Evolutionary conservation across 2,329 filamentous ascomycete species (phyloP).

Genomic region (Nothopassalora personata): DNA sequence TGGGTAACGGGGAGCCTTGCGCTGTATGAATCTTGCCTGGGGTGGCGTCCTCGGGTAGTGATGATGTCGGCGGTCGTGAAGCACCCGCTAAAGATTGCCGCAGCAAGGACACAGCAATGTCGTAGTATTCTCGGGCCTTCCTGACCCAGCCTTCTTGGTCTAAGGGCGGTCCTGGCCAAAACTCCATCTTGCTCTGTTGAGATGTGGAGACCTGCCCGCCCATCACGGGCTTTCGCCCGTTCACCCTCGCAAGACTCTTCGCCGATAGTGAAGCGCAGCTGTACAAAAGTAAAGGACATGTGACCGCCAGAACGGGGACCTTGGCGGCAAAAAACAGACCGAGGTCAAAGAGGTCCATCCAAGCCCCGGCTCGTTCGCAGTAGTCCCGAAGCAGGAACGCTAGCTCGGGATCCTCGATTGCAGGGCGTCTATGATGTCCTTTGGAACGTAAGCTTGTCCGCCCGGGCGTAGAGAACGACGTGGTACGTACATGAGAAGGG

Average conservation of each 20-base stretch:
- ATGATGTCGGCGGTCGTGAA: constrained; percentile 22
- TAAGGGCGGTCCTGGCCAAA: constrained; percentile 37
- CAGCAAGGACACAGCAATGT: constrained; percentile 37
- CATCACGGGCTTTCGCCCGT: constrained; percentile 47
- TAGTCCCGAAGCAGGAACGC: constrained; percentile 56
- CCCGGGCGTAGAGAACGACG: constrained; percentile 24
- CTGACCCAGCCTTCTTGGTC: constrained; percentile 49
- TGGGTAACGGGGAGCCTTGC: constrained; percentile 25
- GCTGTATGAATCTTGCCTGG: constrained; percentile 17
- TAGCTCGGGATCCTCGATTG: constrained; percentile 33
- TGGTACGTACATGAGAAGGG: constrained; percentile 29
- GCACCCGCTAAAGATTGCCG: constrained; percentile 30
- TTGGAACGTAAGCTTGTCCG: constrained; percentile 28
- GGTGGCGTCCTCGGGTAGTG: constrained; percentile 24
- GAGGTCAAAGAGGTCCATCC: constrained; percentile 53
- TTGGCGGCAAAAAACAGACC: constrained; percentile 56
- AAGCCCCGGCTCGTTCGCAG: constrained; percentile 38
- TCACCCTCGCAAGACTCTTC: constrained; percentile 54
- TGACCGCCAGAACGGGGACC: constrained; percentile 52
- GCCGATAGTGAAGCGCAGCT: constrained; percentile 57
- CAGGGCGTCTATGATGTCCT: constrained; percentile 20
- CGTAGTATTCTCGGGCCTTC: constrained; percentile 56
- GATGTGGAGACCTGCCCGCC: constrained; percentile 38
- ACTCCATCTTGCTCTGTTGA: constrained; percentile 39
- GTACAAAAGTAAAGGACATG: constrained; percentile 47